Conservation (phyloP, 805 yeast species). For the Saturnispora ahearnii region DNA sequence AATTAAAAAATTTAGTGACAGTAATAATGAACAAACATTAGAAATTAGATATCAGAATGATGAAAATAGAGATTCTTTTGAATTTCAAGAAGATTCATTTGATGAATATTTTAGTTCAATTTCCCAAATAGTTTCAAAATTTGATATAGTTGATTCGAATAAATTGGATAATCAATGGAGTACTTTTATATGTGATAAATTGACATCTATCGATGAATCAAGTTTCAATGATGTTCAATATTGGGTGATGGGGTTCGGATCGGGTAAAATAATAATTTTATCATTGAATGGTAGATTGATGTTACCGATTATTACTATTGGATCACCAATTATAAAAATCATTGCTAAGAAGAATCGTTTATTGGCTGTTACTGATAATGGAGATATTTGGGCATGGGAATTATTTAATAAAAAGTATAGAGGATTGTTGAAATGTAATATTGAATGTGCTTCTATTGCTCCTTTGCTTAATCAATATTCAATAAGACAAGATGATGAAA, state of each 20-base stretch:
- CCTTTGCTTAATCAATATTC: conserved; percentile 37
- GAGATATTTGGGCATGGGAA: conserved; percentile 45
- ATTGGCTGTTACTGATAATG: conserved; percentile 41
- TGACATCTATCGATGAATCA: conserved; percentile 29
- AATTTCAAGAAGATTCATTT: conserved; percentile 14
- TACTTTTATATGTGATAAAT: conserved; percentile 32
- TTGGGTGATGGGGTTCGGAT: conserved; percentile 49
- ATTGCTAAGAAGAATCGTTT: conserved; percentile 29
- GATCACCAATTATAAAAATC: conserved; percentile 35
- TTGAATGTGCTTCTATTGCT: conserved; percentile 42
- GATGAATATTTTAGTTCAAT: conserved; percentile 31
- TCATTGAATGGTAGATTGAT: conserved; percentile 38
- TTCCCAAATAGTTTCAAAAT: conserved; percentile 14
- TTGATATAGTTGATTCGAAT: background rate
- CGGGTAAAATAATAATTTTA: conserved; percentile 43
- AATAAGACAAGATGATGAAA: conserved; percentile 13
- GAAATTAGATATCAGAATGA: conserved; percentile 16
- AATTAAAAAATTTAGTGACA: conserved; percentile 11
- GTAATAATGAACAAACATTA: conserved; percentile 13
- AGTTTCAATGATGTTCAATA: conserved; percentile 37
- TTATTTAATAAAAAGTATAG: conserved; percentile 1
- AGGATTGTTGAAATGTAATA: conserved; percentile 22
- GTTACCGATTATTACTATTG: conserved; percentile 44
- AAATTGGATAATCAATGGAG: conserved; percentile 29
- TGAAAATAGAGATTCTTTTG: conserved; percentile 15